phyloP scores from a whole-genome alignment of 2,329 filamentous ascomycete genomes.

The Pseudogymnoascus sp. region DNA sequence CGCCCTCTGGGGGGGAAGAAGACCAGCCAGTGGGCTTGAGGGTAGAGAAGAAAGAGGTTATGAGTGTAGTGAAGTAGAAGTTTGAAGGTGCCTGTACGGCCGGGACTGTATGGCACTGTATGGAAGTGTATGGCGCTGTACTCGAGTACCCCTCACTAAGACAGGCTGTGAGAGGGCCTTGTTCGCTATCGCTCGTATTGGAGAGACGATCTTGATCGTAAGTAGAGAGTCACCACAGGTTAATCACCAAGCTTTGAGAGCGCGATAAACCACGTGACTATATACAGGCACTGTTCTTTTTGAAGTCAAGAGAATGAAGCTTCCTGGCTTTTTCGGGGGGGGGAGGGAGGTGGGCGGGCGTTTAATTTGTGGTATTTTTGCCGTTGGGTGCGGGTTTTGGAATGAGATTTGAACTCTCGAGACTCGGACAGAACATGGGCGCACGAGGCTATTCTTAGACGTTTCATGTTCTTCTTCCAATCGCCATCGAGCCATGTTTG shows the following conservation, averaged over 20 bases:
- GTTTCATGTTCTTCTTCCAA: conserved; percentile 9
- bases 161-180: background rate
- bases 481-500: background rate
- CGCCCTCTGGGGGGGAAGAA: background rate
- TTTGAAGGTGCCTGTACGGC: background rate
- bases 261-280: conserved; percentile 4
- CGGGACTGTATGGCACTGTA: background rate
- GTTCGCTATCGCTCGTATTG: conserved; percentile 2
- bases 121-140: background rate
- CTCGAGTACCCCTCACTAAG: conserved; percentile 6
- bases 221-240: background rate
- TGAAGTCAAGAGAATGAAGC: background rate
- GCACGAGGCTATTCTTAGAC: conserved; percentile 5
- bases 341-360: background rate
- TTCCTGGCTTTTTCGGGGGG: background rate
- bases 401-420: conserved; percentile 10
- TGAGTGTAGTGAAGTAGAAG: background rate
- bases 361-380: conserved; percentile 1
- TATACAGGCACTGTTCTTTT: background rate
- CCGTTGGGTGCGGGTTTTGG: background rate
- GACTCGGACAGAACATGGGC: conserved; percentile 7
- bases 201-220: conserved; percentile 1
- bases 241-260: background rate
- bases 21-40: background rate
- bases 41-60: background rate